Evolutionary conservation across 768 basidiomycete species (phyloP), one percentile per base, ranked within the genome.

Genomic region (Tulasnella sp.): DNA sequence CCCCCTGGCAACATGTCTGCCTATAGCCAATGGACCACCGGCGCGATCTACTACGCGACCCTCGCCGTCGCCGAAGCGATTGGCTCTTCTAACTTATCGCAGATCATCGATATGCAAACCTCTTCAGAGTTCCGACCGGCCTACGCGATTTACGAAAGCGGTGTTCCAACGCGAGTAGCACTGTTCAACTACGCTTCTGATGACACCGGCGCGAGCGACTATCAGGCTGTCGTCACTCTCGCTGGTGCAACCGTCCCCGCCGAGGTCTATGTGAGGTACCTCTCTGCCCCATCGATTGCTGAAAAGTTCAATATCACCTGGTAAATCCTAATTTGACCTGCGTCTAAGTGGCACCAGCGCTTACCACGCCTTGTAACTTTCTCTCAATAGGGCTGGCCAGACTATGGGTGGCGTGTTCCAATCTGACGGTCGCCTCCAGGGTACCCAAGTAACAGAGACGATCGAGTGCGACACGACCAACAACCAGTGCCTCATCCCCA

Each of bases 141-240:
- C 0, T 81, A 80, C 64, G 75, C 72, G 8, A 66, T 78, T 44
- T 79, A 78, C 67, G 78, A 79, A 64, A 68, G 73, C 64, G 76
- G 69, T 68, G 69, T 55, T 68, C 68, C 41, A 70, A 72, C 67
- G 62, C 60, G 74, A 51, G 64, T 78, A 3, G 75, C 71, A 10
- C 64, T 78, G 22, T 70, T 81, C 73, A 81, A 81, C 69, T 80
- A 70, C 60, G 68, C 78, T 25, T 66, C 68, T 27, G 78, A 79
- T 62, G 44, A 68, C 0, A 70, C 67, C 4, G 77, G 77, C 29
- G 73, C 71, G 2, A 70, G 67, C 64, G 69, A 70, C 60, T 73
- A 70, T 61, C 61, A 70, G 1, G 72, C 70, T 11, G 68, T 65
- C 1, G 63, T 78, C 30, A 65, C 65, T n/a, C 50, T 76, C 43